Evolutionary conservation across 306 rosid genomes (phyloP).

Genomic region (Prunus davidiana): DNA sequence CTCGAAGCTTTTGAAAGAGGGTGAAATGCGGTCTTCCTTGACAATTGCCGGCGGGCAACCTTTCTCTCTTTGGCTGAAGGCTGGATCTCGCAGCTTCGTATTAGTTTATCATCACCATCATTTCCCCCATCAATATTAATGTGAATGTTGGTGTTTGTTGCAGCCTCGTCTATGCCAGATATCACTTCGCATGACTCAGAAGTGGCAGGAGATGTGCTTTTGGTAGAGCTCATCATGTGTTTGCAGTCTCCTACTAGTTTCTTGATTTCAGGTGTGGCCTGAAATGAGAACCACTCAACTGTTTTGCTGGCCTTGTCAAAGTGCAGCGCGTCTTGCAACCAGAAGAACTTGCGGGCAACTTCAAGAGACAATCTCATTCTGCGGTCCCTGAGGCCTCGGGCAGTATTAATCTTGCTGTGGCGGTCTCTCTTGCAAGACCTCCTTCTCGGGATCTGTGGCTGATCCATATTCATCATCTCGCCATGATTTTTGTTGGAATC

Average conservation of each 20-base stretch:
- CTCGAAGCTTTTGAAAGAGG: conserved; percentile 52
- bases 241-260: conserved; percentile 36
- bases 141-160: not conserved
- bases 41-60: not conserved
- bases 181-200: not conserved
- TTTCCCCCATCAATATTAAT: not conserved
- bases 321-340: conserved; percentile 76
- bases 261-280: conserved; percentile 53
- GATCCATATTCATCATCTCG: not conserved
- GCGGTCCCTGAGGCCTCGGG: conserved; percentile 70
- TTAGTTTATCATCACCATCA: not conserved
- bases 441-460: conserved; percentile 29
- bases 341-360: conserved; percentile 72
- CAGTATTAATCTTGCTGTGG: conserved; percentile 82
- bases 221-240: not conserved
- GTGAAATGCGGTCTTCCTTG: conserved; percentile 40
- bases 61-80: not conserved
- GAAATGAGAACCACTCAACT: conserved; percentile 78
- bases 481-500: conserved; percentile 12
- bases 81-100: not conserved
- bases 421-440: conserved; percentile 67
- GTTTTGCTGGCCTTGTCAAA: conserved; percentile 92
- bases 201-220: not conserved
- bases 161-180: conserved; percentile 5
- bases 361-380: conserved; percentile 84